These are phyloP conservation scores for Hypholoma sublateritium DNA, from an alignment of 768 basidiomycete species.

Conservation along the genomic window DNA sequence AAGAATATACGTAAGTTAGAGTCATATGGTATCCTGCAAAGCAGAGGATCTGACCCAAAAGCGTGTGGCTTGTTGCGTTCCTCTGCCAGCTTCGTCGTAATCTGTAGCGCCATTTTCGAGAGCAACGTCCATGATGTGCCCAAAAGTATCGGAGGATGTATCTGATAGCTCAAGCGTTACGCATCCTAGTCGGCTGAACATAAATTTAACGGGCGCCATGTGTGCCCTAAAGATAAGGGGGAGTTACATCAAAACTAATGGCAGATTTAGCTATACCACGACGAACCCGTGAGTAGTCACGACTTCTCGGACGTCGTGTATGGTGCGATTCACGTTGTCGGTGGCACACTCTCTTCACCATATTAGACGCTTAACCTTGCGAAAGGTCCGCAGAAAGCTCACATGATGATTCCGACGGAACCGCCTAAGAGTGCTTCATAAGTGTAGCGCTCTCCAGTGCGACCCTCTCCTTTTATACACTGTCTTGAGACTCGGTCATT, in stretches of 20 bases:
- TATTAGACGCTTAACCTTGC: not conserved
- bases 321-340: constrained; percentile 65
- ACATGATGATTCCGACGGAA: constrained; percentile 66
- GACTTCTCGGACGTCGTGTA: constrained; percentile 54
- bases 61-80: constrained; percentile 1
- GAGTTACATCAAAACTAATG: not conserved
- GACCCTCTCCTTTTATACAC: constrained; percentile 49
- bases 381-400: constrained; percentile 23
- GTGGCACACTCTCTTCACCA: constrained; percentile 35
- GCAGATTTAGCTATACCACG: not conserved
- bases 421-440: constrained; percentile 65
- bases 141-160: constrained; percentile 41
- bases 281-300: constrained; percentile 48
- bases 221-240: constrained; percentile 44
- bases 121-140: constrained; percentile 30
- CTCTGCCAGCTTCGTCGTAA: constrained; percentile 16
- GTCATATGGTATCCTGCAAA: not conserved
- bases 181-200: constrained; percentile 58
- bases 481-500: constrained; percentile 17
- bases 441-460: constrained; percentile 44
- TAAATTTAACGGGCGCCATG: constrained; percentile 61
- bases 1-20: not conserved
- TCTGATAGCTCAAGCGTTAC: constrained; percentile 42
- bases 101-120: constrained; percentile 25
- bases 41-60: constrained; percentile 3